Base-by-base conservation (phyloP, 495 filamentous ascomycete genomes). In the Clohesyomyces aquaticus region DNA sequence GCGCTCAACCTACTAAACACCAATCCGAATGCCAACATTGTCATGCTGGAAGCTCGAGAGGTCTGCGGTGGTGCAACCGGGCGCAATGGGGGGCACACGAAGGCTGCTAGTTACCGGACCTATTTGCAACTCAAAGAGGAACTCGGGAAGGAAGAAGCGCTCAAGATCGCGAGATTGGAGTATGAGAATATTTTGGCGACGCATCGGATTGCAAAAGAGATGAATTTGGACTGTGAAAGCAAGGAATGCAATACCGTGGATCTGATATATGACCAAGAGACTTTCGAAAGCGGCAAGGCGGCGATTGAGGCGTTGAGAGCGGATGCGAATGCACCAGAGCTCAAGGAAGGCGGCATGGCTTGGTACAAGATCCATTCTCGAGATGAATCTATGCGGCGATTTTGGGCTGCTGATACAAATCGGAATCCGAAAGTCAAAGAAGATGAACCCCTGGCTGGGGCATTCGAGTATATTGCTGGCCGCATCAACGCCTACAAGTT, bases 401-500 rank as follows among this genome's bases (percentile, higher is more conserved):
- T 85, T 62, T 74, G 73, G 58, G 60, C 51, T 32, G 54, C 6
- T 2, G 42, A 23, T 21, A 38, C 47, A 55, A 65, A 71, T 47
- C 23, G n/a, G n/a, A 68, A 59, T 45, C 32, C 46, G 0, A 28
- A 29, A 14, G 53, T 68, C 9, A 21, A 49, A 27, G 48, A 46
- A 23, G 53, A 52, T 14, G 66, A 63, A 49, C 27, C 43, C 18
- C 21, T 67, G 23, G 73, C 72, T 14, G 86, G 86, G 2, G 84
- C 80, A 0, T 71, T 89, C 14, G 71, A 74, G 21, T 88, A 88
- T 66, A 73, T 77, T 19, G 86, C 87, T 1, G 87, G 85, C 0
- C 88, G 84, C 51, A 46, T 91, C 41, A 85, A 81, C 67, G 80
- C 85, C 4, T 91, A 90, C 72, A 81, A 80, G 62, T 85, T 92